Evolutionary conservation across 1,284 basidiomycete genomes (phyloP).

Genomic region (Apiotrichum domesticum): DNA sequence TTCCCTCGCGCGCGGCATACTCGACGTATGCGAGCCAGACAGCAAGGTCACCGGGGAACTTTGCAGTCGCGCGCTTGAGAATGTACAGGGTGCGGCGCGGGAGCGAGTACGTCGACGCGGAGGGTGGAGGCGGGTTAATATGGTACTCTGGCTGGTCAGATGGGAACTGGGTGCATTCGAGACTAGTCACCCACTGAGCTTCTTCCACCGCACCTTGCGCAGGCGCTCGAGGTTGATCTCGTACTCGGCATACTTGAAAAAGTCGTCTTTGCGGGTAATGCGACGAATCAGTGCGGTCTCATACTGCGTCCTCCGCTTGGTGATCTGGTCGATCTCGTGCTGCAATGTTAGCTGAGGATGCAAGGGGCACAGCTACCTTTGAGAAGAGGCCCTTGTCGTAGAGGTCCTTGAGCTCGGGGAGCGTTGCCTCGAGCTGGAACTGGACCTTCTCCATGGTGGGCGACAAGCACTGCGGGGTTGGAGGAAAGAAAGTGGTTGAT

Average conservation of each 20-base stretch:
- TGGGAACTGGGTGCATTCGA: not conserved
- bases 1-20: constrained; percentile 72
- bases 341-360: not conserved
- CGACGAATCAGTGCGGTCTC: constrained; percentile 78
- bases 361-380: constrained; percentile 51
- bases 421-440: constrained; percentile 92
- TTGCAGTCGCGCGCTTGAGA: constrained; percentile 80
- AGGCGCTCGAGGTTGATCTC: constrained; percentile 83
- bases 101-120: constrained; percentile 74
- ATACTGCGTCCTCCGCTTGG: constrained; percentile 75
- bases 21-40: constrained; percentile 86
- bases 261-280: constrained; percentile 79
- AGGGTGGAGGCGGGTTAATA: constrained; percentile 51
- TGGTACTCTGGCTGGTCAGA: constrained; percentile 27
- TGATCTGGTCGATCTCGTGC: constrained; percentile 73
- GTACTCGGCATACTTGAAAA: constrained; percentile 83
- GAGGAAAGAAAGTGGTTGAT: not conserved
- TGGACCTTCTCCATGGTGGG: constrained; percentile 83
- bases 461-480: not conserved
- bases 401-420: constrained; percentile 91
- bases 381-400: constrained; percentile 82
- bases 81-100: constrained; percentile 78
- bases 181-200: constrained; percentile 54
- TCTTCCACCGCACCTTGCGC: constrained; percentile 64
- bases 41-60: constrained; percentile 79